Percentiles rank a stretch among this genome's conserved stretches.
These are phyloP conservation scores for Clarireedia paspali DNA, from an alignment of 2,329 filamentous ascomycete genomes.

Conservation along the genomic window DNA sequence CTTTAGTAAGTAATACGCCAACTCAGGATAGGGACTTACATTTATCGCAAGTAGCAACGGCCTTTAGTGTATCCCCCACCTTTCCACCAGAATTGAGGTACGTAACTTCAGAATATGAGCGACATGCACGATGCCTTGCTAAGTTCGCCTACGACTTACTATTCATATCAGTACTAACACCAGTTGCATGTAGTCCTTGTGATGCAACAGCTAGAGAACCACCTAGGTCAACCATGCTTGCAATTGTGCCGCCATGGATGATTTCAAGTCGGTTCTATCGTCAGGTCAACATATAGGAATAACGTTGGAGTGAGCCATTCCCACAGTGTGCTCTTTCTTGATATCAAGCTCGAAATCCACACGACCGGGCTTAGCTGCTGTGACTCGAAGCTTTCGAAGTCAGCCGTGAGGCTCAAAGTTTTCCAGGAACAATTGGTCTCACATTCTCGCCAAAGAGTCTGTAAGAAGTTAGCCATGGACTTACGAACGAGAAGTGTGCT, in stretches of 20 bases:
- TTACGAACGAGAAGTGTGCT: no score
- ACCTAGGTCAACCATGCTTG: constrained; percentile 63
- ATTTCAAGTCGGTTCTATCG: constrained; percentile 66
- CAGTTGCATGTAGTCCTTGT: constrained; percentile 53
- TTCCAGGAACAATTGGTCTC: background rate
- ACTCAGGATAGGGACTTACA: constrained; percentile 33
- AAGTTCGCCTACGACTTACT: constrained; percentile 32
- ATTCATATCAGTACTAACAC: constrained; percentile 58
- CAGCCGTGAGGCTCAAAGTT: background rate
- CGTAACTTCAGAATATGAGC: constrained; percentile 40
- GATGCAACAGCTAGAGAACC: constrained; percentile 60
- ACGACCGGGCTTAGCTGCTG: constrained; percentile 53
- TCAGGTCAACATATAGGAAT: background rate
- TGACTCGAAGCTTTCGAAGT: constrained; percentile 53
- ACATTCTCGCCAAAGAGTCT: constrained; percentile 31
- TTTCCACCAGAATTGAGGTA: constrained; percentile 53
- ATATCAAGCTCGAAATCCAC: constrained; percentile 74
- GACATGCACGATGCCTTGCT: background rate
- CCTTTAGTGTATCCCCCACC: constrained; percentile 48
- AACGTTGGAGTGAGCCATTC: constrained; percentile 18
- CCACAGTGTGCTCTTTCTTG: constrained; percentile 64
- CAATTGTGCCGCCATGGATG: constrained; percentile 72
- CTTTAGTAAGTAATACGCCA: background rate
- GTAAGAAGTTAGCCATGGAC: background rate
- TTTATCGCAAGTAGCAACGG: constrained; percentile 52